Evolutionary conservation across 352 stramenopile species (phyloP).

Genomic region (Phytophthora idaei): DNA sequence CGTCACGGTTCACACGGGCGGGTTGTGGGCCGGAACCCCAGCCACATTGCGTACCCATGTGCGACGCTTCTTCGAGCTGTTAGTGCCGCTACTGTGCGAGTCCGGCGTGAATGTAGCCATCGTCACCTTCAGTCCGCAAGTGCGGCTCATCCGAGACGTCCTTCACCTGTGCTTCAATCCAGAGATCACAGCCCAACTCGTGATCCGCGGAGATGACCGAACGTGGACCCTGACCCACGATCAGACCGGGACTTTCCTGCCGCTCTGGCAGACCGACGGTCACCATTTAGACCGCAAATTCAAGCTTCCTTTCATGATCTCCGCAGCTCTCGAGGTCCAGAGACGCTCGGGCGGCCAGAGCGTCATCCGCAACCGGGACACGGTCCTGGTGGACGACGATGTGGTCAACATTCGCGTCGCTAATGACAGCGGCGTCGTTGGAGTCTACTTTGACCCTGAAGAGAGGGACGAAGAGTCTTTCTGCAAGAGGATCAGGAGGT

Average conservation of each 20-base stretch:
- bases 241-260: conserved; percentile 55
- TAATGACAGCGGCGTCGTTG: conserved; percentile 73
- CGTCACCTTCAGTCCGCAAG: conserved; percentile 84
- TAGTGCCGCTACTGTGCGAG: conserved; percentile 58
- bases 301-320: conserved; percentile 83
- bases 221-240: conserved; percentile 60
- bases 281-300: conserved; percentile 67
- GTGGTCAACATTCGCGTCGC: conserved; percentile 75
- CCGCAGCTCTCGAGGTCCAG: conserved; percentile 56
- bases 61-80: conserved; percentile 63
- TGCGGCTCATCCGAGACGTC: conserved; percentile 66
- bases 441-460: conserved; percentile 72
- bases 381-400: conserved; percentile 84
- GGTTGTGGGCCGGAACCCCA: conserved; percentile 53
- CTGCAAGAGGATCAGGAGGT: conserved; percentile 50
- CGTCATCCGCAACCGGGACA: conserved; percentile 64
- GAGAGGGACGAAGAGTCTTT: conserved; percentile 44
- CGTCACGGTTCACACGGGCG: conserved; percentile 76
- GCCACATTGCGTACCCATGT: conserved; percentile 53
- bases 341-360: neutral
- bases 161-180: conserved; percentile 54
- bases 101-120: conserved; percentile 62
- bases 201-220: conserved; percentile 68
- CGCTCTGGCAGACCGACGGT: conserved; percentile 57
- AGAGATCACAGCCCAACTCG: conserved; percentile 43